Evolutionary conservation across 2,329 filamentous ascomycete genomes (phyloP), one percentile per base, ranked within the genome.

Genomic region (Cercospora sojina): DNA sequence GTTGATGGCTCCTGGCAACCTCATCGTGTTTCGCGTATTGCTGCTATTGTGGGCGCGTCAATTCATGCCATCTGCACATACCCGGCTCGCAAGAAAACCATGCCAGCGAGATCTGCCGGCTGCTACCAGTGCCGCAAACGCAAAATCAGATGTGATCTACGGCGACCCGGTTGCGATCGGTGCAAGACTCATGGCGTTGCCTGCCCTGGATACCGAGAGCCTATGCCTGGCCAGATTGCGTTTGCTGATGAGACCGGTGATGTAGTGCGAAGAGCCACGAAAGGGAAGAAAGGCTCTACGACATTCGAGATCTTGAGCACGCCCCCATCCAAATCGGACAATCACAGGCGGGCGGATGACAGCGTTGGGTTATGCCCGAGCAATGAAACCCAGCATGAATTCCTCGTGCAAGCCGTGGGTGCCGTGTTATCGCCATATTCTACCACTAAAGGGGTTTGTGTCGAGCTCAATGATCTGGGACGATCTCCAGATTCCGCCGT

Each of bases 61-160:
- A n/a, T 23, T 2, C 51, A 31, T 13, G 51, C 3, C 53, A 23
- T n/a, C 9, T 32, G n/a, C 9, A 23, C 29, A n/a, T 51, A 23
- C 13, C 25, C 10, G 8, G 16, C 59, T 31, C 29, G 16, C 6
- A 16, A 53, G n/a, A 53, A 20, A 13, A 35, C 25, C 43, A 77
- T 77, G 75, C 74, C 75, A 7, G 65, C 68, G 43, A 73, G 73
- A 55, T 76, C 74, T 20, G 67, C 74, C 9, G 75, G 75, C 58
- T 77, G 75, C 66, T 70, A 62, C 9, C 74, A 68, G 18, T 77
- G 75, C 58, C 69, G 75, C 35, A 74, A 73, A 62, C 69, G 75
- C 20, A 77, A 77, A 64, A 74, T 77, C 41, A 69, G 74, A 38
- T 77, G 75, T 65, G 75, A 77, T 63, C 72, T 74, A 59, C 69